A percentile compares a stretch with the other conserved stretches of the same genome.
Conservation (phyloP, 306 rosid genomes). For the Urtica urens region DNA sequence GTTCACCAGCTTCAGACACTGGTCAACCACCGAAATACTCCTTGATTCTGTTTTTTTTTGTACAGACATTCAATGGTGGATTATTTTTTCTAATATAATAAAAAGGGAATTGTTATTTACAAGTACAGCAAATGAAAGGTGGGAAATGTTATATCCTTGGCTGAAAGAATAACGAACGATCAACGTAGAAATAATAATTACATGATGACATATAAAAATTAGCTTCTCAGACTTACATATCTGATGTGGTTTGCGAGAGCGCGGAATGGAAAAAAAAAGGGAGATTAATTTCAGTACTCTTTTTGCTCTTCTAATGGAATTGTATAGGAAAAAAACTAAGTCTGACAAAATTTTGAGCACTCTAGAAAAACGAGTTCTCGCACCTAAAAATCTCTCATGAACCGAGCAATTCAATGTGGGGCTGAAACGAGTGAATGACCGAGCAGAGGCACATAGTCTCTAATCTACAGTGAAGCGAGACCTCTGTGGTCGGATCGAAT, state of each 20-base stretch:
- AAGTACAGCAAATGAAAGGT: not conserved
- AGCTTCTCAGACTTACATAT: conserved; percentile 17
- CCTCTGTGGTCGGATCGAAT: conserved; percentile 38
- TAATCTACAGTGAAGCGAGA: conserved; percentile 67
- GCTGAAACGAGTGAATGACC: conserved; percentile 48
- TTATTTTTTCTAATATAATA: not conserved
- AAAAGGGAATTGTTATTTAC: not conserved
- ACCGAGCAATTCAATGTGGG: conserved; percentile 32
- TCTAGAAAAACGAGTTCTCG: conserved; percentile 18
- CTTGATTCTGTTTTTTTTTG: not conserved
- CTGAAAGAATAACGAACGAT: conserved; percentile 9
- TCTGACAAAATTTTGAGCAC: conserved; percentile 33
- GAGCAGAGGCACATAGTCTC: conserved; percentile 83
- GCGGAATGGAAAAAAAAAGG: not conserved
- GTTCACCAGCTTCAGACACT: conserved; percentile 14
- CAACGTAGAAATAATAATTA: conserved; percentile 17
- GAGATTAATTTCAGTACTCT: not conserved
- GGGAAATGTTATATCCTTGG: not conserved
- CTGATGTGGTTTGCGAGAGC: not conserved
- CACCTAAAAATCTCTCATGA: conserved; percentile 37
- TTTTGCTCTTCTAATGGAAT: conserved; percentile 16
- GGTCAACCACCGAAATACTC: not conserved
- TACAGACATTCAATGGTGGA: not conserved
- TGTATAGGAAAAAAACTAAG: conserved; percentile 3
- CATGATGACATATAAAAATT: conserved; percentile 19